Evolutionary conservation across 2,329 filamentous ascomycete genomes (phyloP).

Genomic region (Xylariaceae sp.): DNA sequence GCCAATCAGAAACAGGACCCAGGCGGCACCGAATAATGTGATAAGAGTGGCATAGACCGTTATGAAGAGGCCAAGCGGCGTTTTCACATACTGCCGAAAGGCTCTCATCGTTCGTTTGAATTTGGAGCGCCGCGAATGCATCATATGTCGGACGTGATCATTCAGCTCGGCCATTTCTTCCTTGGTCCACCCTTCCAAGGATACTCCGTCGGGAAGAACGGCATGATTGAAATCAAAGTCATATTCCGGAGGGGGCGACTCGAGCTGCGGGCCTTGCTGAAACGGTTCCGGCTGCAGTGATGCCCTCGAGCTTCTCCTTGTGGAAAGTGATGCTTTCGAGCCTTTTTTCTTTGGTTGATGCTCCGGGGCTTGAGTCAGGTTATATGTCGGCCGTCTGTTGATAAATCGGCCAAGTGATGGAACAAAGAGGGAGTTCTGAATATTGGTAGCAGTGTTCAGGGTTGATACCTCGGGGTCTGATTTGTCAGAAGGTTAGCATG

Average conservation of each 20-base stretch:
- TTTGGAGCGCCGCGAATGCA: slow-evolving; percentile 74
- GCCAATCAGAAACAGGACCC: slow-evolving; percentile 87
- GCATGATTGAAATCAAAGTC: slow-evolving; percentile 60
- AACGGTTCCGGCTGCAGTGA: slow-evolving; percentile 4
- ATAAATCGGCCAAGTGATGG: slow-evolving; percentile 73
- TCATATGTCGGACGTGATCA: slow-evolving; percentile 81
- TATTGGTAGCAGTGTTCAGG: slow-evolving; percentile 78
- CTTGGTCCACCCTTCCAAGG: slow-evolving; percentile 68
- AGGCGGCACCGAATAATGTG: slow-evolving; percentile 78
- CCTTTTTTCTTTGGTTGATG: background rate
- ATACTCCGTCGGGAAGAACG: slow-evolving; percentile 70
- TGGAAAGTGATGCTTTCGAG: background rate
- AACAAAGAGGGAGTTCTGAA: slow-evolving; percentile 85
- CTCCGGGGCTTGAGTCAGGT: slow-evolving; percentile 50
- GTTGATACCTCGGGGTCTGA: slow-evolving; percentile 80
- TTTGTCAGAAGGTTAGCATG: background rate
- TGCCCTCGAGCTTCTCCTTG: background rate
- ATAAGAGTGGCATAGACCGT: slow-evolving; percentile 80
- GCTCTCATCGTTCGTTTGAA: slow-evolving; percentile 78
- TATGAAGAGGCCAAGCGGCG: slow-evolving; percentile 76
- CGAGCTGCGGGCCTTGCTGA: slow-evolving; percentile 17
- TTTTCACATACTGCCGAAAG: slow-evolving; percentile 73
- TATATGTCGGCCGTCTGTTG: slow-evolving; percentile 76
- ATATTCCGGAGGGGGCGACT: slow-evolving; percentile 50
- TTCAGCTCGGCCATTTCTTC: slow-evolving; percentile 74